Evolutionary conservation across 2,329 filamentous ascomycete genomes (phyloP).

Genomic region (Hypoxylon sp.): DNA sequence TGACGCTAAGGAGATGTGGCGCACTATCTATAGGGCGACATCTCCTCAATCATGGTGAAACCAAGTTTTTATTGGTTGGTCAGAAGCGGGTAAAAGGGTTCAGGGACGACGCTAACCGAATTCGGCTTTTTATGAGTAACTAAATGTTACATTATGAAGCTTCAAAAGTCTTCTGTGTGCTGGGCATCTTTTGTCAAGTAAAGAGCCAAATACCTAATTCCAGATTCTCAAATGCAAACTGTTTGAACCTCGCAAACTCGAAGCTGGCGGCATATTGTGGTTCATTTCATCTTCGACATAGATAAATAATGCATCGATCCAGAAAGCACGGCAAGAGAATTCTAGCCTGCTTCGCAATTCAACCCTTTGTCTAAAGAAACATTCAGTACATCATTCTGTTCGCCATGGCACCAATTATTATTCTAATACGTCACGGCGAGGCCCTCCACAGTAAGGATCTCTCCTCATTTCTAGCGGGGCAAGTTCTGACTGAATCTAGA

Average conservation of each 20-base stretch:
- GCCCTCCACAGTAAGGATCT: constrained; percentile 58
- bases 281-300: constrained; percentile 7
- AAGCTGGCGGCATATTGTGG: constrained; percentile 3
- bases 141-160: constrained; percentile 37
- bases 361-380: constrained; percentile 23
- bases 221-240: constrained; percentile 19
- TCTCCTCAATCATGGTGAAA: constrained; percentile 2
- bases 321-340: constrained; percentile 21
- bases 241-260: constrained; percentile 13
- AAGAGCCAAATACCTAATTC: constrained; percentile 4
- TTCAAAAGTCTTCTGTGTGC: constrained; percentile 34
- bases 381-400: constrained; percentile 11
- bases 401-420: constrained; percentile 58
- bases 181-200: constrained; percentile 2
- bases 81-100: constrained; percentile 11
- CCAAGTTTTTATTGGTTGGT: constrained; percentile 24
- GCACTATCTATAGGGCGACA: not conserved
- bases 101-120: constrained; percentile 22
- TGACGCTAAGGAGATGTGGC: constrained; percentile 21
- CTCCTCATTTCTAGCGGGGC: constrained; percentile 10
- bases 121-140: constrained; percentile 40
- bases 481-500: constrained; percentile 45
- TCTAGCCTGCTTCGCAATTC: constrained; percentile 22
- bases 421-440: constrained; percentile 61
- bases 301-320: constrained; percentile 36